Base-by-base conservation (phyloP, 352 stramenopile genomes). In the Globisporangium rhizosaccharum region DNA sequence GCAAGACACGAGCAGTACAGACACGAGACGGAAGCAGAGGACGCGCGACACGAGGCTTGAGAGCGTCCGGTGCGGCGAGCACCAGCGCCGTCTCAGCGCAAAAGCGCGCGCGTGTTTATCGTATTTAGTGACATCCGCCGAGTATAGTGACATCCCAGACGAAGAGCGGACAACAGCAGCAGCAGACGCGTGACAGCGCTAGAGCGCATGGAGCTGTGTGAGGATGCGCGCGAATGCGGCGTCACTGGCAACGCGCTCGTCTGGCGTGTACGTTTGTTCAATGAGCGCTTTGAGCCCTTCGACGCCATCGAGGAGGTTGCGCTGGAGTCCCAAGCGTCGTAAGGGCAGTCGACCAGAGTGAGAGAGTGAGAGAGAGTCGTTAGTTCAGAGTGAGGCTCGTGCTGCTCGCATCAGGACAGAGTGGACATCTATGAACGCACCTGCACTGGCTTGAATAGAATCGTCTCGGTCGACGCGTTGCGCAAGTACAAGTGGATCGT, bases 401-500 rank as follows among this genome's bases (percentile, higher is more conserved):
- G 28, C 28, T 33, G 28, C 3, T 48, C 44, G 44, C 44, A 23
- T 48, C 44, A 48, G 15, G 23, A 56, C 48, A 50, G 8, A 18
- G 23, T 33, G 28, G 2, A 33, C 28, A 33, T 6, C 3, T 6
- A 39, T 12, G 33, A 12, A 36, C 39, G 37, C 56, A 92, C 85
- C 76, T 92, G 79, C 4, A 94, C 77, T 9, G 85, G 82, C 61
- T 89, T 90, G 63, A 92, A 92, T 51, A 94, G 65, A 33, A 94
- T 92, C 46, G 69, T 73, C 61, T 94, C 85, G 6, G 85, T 92
- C 8, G 82, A 89, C 25, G 79, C 51, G 45, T 94, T 92, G n/a
- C 75, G 72, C 44, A 94, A 66, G 51, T 94, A 94, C 30, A 87
- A 59, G 12, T 76, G 82, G 30, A 94, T 89, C 0, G 73, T 87